Evolutionary conservation across 768 basidiomycete genomes (phyloP).

Genomic region (Phaffia australis): DNA sequence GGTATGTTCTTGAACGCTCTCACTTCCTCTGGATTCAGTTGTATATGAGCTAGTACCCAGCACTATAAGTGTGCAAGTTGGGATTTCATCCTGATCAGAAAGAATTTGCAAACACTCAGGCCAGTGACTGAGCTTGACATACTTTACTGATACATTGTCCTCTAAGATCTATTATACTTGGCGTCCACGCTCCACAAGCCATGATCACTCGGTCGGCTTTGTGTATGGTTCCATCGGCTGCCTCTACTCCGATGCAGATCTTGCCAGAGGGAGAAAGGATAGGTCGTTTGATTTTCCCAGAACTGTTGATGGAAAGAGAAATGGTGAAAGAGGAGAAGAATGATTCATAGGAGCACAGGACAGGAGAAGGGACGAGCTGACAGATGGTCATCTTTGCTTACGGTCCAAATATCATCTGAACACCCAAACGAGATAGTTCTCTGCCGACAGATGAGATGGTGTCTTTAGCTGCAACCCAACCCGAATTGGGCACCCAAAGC

Average conservation of each 20-base stretch:
- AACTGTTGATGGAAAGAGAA: constrained; percentile 11
- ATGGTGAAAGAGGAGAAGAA: not conserved
- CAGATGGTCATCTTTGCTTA: not conserved
- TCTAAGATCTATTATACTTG: constrained; percentile 32
- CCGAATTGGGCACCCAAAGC: constrained; percentile 29
- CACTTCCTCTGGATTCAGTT: constrained; percentile 34
- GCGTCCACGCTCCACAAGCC: constrained; percentile 37
- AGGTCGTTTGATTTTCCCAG: constrained; percentile 32
- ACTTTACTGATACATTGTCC: constrained; percentile 36
- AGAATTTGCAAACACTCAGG: not conserved
- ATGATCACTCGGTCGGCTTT: constrained; percentile 34
- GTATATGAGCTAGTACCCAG: constrained; percentile 36
- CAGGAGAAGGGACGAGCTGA: not conserved
- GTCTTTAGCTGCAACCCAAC: constrained; percentile 36
- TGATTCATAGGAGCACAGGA: not conserved
- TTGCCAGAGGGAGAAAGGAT: constrained; percentile 28
- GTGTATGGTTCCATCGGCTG: constrained; percentile 32
- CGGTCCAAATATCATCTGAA: constrained; percentile 31
- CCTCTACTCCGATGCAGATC: constrained; percentile 30
- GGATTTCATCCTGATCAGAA: too few species aligned
- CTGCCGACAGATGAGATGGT: constrained; percentile 32
- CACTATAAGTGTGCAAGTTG: constrained; percentile 5
- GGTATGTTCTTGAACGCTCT: constrained; percentile 29
- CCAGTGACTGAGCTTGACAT: constrained; percentile 4
- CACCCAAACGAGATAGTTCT: constrained; percentile 30